Evolutionary conservation across 2,329 filamentous ascomycete genomes (phyloP).

Genomic region (Erysiphe pulchra): DNA sequence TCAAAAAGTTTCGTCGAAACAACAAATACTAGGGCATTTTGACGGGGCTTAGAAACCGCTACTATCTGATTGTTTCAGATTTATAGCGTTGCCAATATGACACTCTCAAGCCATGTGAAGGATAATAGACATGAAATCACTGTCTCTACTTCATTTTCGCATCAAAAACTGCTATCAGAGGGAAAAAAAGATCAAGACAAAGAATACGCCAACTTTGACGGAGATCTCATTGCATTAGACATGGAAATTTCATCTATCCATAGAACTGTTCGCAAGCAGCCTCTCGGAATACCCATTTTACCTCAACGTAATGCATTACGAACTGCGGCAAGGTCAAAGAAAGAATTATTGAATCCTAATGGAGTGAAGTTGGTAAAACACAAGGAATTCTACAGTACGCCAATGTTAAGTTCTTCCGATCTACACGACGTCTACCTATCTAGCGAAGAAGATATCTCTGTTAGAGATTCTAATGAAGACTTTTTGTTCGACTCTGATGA

Average conservation of each 20-base stretch:
- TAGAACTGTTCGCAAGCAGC: background rate
- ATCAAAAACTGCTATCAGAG: too few relatives aligned
- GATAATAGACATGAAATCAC: too few relatives aligned
- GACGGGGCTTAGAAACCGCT: too few relatives aligned
- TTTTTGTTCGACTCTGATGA: slow-evolving; percentile 19
- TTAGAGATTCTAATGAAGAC: slow-evolving; percentile 32
- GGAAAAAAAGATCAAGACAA: background rate
- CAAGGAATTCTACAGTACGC: slow-evolving; percentile 1
- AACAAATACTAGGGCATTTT: too few relatives aligned
- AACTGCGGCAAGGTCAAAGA: background rate
- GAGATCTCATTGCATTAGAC: background rate
- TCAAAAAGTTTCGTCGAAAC: too few relatives aligned
- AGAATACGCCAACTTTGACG: background rate
- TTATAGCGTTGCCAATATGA: too few relatives aligned
- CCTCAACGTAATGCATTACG: background rate
- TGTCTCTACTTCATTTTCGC: too few relatives aligned
- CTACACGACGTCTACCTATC: slow-evolving; percentile 37
- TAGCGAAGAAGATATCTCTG: slow-evolving; percentile 38
- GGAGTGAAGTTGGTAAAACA: slow-evolving; percentile 3
- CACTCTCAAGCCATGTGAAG: too few relatives aligned
- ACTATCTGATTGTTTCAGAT: too few relatives aligned
- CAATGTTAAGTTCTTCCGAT: slow-evolving; percentile 6
- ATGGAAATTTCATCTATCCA: background rate
- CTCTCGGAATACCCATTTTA: background rate
- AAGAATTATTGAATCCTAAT: background rate